phyloP scores from a whole-genome alignment of 768 basidiomycete genomes.

The Kwoniella mangroviensis region DNA sequence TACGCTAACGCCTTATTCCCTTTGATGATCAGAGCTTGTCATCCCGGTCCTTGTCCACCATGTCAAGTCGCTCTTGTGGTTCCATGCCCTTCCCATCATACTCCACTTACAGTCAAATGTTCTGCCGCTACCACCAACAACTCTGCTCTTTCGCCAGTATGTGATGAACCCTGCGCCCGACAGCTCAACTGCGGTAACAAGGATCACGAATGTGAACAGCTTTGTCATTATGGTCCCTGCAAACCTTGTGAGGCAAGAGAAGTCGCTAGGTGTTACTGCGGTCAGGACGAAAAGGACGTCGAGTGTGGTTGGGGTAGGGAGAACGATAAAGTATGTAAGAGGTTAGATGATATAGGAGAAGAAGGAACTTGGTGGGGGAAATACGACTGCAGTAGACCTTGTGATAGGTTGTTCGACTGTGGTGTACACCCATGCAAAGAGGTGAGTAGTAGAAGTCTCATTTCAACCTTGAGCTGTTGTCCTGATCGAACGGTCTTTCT shows the following conservation, averaged over 20 bases:
- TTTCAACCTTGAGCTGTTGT: background rate
- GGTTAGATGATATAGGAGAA: slow-evolving; percentile 59
- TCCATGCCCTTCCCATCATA: slow-evolving; percentile 77
- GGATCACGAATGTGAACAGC: slow-evolving; percentile 68
- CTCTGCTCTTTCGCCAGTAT: slow-evolving; percentile 43
- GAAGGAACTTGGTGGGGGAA: slow-evolving; percentile 70
- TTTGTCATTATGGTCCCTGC: slow-evolving; percentile 82
- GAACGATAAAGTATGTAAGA: slow-evolving; percentile 47
- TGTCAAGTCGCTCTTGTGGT: slow-evolving; percentile 78
- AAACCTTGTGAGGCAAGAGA: slow-evolving; percentile 67
- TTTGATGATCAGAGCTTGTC: slow-evolving; percentile 63
- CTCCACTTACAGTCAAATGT: slow-evolving; percentile 62
- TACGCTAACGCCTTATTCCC: too few relatives aligned
- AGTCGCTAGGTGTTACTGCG: slow-evolving; percentile 76
- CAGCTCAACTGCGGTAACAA: slow-evolving; percentile 61
- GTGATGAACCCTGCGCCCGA: slow-evolving; percentile 64
- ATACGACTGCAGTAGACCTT: slow-evolving; percentile 67
- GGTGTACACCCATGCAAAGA: slow-evolving; percentile 74
- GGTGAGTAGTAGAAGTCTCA: slow-evolving; percentile 37
- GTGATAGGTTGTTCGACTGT: slow-evolving; percentile 76
- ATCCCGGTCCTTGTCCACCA: slow-evolving; percentile 95
- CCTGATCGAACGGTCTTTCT: background rate
- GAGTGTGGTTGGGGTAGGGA: slow-evolving; percentile 64
- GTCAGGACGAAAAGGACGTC: slow-evolving; percentile 66
- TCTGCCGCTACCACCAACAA: slow-evolving; percentile 45